Percentiles rank a stretch among this genome's conserved stretches.
Evolutionary conservation across 2,329 filamentous ascomycete genomes (phyloP).

Genomic region (Hypocreales sp.): DNA sequence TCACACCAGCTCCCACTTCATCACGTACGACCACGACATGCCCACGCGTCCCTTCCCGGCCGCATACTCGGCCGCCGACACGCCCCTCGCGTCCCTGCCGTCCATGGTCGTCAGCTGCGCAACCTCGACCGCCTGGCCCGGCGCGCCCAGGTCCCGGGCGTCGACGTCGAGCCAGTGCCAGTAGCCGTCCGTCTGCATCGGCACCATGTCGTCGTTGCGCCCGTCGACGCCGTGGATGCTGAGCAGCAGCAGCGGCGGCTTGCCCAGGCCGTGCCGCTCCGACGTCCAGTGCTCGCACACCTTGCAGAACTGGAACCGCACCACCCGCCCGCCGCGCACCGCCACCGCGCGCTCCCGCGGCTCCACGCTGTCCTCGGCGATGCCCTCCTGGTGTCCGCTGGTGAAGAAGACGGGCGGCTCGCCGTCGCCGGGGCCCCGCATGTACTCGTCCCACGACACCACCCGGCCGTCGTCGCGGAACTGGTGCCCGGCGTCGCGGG

Average conservation of each 20-base stretch:
- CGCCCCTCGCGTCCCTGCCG: slow-evolving; percentile 28
- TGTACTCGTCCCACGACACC: slow-evolving; percentile 70
- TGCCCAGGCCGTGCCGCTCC: slow-evolving; percentile 49
- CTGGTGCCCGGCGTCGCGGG: slow-evolving; percentile 49
- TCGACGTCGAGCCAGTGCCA: slow-evolving; percentile 72
- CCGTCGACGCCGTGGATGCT: slow-evolving; percentile 52
- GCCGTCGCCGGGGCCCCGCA: slow-evolving; percentile 40
- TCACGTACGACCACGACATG: slow-evolving; percentile 28
- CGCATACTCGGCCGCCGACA: slow-evolving; percentile 30
- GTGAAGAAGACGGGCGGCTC: slow-evolving; percentile 31
- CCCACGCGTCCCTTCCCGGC: slow-evolving; percentile 25
- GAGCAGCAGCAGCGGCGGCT: slow-evolving; percentile 54
- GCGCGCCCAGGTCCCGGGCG: slow-evolving; percentile 46
- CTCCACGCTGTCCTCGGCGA: slow-evolving; percentile 42
- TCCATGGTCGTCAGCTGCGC: slow-evolving; percentile 40
- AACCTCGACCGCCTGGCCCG: slow-evolving; percentile 53
- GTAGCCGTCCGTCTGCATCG: slow-evolving; percentile 62
- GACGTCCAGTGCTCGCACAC: slow-evolving; percentile 72
- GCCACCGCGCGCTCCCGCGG: slow-evolving; percentile 38
- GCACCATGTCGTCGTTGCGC: slow-evolving; percentile 48
- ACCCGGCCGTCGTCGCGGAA: slow-evolving; percentile 57
- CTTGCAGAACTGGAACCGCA: slow-evolving; percentile 70
- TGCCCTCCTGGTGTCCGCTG: slow-evolving; percentile 30
- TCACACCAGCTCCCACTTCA: slow-evolving; percentile 34
- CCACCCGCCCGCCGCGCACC: slow-evolving; percentile 35